Percentiles rank a stretch among this genome's conserved stretches.
Conservation (phyloP, 371 early-diverging fungal genomes). For the Mucor lusitanicus region DNA sequence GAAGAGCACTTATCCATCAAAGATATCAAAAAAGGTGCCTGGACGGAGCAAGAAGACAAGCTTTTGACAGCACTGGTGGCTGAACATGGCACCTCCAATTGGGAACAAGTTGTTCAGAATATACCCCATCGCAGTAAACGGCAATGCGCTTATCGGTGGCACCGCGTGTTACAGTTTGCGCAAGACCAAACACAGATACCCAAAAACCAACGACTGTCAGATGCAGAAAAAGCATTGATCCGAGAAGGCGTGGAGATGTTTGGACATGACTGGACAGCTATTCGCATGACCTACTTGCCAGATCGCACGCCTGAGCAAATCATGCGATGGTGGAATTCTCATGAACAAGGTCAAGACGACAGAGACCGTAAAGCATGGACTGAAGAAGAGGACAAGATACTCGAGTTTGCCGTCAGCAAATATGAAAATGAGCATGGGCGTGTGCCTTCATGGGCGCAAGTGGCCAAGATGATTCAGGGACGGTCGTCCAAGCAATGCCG, state of each 20-base stretch:
- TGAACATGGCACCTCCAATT: conserved; percentile 10
- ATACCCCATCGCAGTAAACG: conserved; percentile 13
- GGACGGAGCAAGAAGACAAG: conserved; percentile 30
- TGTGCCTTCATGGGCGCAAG: conserved; percentile 21
- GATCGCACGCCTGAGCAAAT: conserved; percentile 38
- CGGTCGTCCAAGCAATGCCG: conserved; percentile 31
- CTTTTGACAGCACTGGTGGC: conserved; percentile 3
- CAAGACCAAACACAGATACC: not conserved
- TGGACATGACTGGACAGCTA: conserved; percentile 44
- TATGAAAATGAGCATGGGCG: not conserved
- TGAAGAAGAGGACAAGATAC: conserved; percentile 29
- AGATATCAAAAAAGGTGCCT: conserved; percentile 1
- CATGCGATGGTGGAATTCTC: conserved; percentile 32
- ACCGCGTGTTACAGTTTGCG: conserved; percentile 1
- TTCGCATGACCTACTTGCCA: conserved; percentile 40
- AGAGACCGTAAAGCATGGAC: conserved; percentile 17
- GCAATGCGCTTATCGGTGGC: conserved; percentile 35
- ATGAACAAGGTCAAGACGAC: not conserved
- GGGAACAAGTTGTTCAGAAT: conserved; percentile 11
- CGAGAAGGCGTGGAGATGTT: conserved; percentile 45
- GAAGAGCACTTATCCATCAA: not conserved
- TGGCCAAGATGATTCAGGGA: conserved; percentile 29
- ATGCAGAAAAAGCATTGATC: conserved; percentile 31
- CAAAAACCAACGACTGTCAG: conserved; percentile 16
- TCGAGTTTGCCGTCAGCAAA: conserved; percentile 27